Conservation (phyloP, 257 asterid genomes). For the Euphrasia confusa region DNA sequence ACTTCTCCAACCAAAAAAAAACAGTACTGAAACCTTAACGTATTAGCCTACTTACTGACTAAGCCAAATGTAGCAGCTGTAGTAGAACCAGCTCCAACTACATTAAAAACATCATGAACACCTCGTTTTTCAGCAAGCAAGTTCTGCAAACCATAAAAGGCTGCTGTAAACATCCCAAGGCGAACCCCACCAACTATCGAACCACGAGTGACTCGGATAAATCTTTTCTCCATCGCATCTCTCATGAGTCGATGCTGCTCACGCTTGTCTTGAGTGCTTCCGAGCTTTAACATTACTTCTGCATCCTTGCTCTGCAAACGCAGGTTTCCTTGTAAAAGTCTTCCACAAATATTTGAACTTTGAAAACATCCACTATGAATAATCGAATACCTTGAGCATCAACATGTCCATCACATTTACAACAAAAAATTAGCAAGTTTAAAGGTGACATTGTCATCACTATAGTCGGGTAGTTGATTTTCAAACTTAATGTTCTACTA, state of each 20-base stretch:
- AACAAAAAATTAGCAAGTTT: neutral
- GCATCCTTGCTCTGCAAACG: conserved; percentile 85
- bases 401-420: neutral
- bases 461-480: too few species aligned
- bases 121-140: conserved; percentile 86
- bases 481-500: too few species aligned
- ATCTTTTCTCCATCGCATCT: conserved; percentile 98
- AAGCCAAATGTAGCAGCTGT: conserved; percentile 93
- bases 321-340: conserved; percentile 21
- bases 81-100: conserved; percentile 95
- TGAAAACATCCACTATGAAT: conserved; percentile 10
- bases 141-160: conserved; percentile 80
- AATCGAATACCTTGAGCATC: neutral
- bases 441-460: too few species aligned
- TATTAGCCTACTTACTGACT: conserved; percentile 48
- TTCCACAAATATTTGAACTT: conserved; percentile 8
- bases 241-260: conserved; percentile 92
- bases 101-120: conserved; percentile 76
- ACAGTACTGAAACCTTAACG: neutral
- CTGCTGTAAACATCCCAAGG: conserved; percentile 93
- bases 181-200: conserved; percentile 94
- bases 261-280: conserved; percentile 93
- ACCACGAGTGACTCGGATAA: conserved; percentile 83
- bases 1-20: conserved; percentile 14
- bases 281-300: conserved; percentile 94